These are phyloP conservation scores for Starmerella stigmatis DNA, from an alignment of 805 yeast genomes.

Conservation along the genomic window DNA sequence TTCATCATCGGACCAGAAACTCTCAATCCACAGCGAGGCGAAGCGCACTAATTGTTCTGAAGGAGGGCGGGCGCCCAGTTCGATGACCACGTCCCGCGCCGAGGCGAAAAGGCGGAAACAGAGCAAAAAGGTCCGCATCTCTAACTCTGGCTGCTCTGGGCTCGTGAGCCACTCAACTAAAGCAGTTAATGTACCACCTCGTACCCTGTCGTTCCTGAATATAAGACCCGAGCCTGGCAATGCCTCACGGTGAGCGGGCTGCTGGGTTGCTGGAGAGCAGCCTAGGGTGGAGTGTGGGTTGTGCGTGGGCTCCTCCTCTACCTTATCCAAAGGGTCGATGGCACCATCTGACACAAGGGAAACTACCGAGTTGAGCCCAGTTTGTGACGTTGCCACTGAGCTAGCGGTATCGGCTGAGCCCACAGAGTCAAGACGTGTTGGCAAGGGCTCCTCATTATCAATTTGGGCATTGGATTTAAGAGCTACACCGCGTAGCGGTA, in stretches of 20 bases:
- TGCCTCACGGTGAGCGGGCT: too few relatives aligned
- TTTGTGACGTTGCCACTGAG: neutral
- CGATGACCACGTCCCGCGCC: constrained; percentile 57
- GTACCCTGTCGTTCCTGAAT: constrained; percentile 24
- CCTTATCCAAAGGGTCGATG: neutral
- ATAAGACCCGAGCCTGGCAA: constrained; percentile 13
- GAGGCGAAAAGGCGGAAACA: constrained; percentile 64
- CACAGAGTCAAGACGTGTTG: too few relatives aligned
- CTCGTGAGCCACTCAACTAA: constrained; percentile 27
- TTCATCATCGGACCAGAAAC: constrained; percentile 72
- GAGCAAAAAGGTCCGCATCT: constrained; percentile 59
- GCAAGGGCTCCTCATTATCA: too few relatives aligned
- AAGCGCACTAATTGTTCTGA: constrained; percentile 35
- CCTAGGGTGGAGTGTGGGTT: too few relatives aligned
- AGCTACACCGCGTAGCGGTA: neutral
- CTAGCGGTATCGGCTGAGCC: too few relatives aligned
- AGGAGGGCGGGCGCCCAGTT: constrained; percentile 43
- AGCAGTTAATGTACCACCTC: constrained; percentile 31
- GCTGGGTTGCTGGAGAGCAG: too few relatives aligned
- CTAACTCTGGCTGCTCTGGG: constrained; percentile 8
- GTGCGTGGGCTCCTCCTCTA: too few relatives aligned
- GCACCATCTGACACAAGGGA: neutral
- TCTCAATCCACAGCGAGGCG: constrained; percentile 59
- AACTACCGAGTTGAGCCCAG: neutral
- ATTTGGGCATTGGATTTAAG: neutral